Evolutionary conservation across 768 basidiomycete species (phyloP), one percentile per base, ranked within the genome.

Genomic region (Mycena chlorophos): DNA sequence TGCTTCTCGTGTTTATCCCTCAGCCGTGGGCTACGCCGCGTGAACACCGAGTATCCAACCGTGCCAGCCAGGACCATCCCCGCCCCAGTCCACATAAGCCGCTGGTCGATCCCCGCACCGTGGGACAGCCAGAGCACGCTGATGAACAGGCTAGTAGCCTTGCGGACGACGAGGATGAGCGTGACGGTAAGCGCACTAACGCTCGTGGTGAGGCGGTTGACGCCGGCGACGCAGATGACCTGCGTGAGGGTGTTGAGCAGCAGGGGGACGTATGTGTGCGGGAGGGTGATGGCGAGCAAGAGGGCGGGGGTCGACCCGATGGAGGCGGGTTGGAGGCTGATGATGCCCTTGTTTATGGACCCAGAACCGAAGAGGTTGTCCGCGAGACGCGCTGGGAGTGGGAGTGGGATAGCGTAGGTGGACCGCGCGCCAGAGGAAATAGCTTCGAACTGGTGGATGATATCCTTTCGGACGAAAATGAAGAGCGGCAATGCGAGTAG

Each of bases 151-250:
- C 89, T 91, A 27, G 81, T 76, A 13, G 90, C 91, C 66, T 94
- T 94, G 54, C 91, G 81, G 17, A 94, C 87, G 50, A 88, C 88
- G 38, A 92, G 77, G 23, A 91, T 78, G 52, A 93, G 85, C 3
- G 88, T 90, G 17, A 94, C 91, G 0, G 83, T 88, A 37, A 94
- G 76, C 10, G 87, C 79, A 48, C 81, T 83, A 5, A 91, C 87
- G 43, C 84, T 81, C 0, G 86, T 85, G 0, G 92, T 92, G 57
- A 98, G 79, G 45, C 91, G 78, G 68, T 97, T 86, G 40, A 96
- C 94, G 28, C 94, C 94, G 0, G 90, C 76, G 16, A 89, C 86
- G 71, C 94, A 98, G 6, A 95, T 57, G 3, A 94, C 77, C 66
- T 94, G 92, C 0, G 94, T 95, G 34, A 86, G 53, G 8, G 94